phyloP scores from a whole-genome alignment of 306 rosid species.

The Corylus avellana region DNA sequence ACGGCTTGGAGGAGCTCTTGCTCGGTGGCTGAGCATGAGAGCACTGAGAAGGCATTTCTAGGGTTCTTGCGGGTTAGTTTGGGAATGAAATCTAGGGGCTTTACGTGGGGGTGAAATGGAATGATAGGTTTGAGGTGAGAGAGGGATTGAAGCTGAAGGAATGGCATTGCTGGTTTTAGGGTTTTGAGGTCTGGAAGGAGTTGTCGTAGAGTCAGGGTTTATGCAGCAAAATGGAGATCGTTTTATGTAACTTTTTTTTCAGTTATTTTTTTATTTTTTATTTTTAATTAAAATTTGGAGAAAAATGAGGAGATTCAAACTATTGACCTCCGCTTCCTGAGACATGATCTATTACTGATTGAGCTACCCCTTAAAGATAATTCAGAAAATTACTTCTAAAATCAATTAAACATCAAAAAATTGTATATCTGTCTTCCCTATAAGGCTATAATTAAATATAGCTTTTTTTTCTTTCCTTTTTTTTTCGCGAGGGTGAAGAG shows the following conservation, averaged over 20 bases:
- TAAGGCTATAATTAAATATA: no score
- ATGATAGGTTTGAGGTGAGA: conserved; percentile 33
- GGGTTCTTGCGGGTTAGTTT: conserved; percentile 16
- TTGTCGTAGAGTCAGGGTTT: not conserved
- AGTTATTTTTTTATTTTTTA: no score
- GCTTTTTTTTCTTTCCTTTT: no score
- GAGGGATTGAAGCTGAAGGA: conserved; percentile 29
- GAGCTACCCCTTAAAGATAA: no score
- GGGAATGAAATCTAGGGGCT: conserved; percentile 9
- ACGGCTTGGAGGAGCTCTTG: conserved; percentile 71
- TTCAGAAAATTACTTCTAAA: no score
- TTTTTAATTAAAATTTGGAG: no score
- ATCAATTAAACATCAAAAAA: no score
- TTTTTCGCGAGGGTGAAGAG: no score
- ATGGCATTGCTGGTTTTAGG: conserved; percentile 43
- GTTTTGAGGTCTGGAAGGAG: not conserved
- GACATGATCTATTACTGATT: accelerated
- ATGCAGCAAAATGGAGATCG: not conserved
- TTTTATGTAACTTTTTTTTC: no score
- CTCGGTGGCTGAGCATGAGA: conserved; percentile 61
- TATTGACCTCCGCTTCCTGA: no score
- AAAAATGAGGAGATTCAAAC: no score
- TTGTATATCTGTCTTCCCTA: no score
- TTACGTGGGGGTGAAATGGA: conserved; percentile 27
- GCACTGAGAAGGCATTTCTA: conserved; percentile 27